These are phyloP conservation scores for Alternaria dauci DNA, from an alignment of 2,329 filamentous ascomycete genomes.

Conservation along the genomic window DNA sequence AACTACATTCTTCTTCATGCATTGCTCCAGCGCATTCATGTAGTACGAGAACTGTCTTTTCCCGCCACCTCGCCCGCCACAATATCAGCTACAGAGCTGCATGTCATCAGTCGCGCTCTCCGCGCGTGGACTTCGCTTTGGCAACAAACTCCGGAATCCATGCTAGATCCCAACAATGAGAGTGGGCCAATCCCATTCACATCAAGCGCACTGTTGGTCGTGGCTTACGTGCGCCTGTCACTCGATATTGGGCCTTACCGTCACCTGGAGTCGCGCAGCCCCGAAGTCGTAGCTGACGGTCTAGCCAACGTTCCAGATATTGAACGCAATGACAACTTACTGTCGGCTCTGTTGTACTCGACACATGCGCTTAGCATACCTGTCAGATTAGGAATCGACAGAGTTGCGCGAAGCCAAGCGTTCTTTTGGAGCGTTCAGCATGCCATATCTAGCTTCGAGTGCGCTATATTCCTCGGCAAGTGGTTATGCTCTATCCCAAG, in stretches of 20 bases:
- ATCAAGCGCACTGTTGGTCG: conserved; percentile 56
- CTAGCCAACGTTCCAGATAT: conserved; percentile 53
- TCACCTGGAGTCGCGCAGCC: conserved; percentile 56
- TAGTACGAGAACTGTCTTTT: conserved; percentile 39
- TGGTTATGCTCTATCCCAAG: conserved; percentile 52
- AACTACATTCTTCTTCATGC: conserved; percentile 45
- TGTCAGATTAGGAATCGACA: conserved; percentile 63
- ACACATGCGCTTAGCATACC: conserved; percentile 65
- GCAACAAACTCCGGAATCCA: conserved; percentile 48
- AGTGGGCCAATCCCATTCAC: conserved; percentile 52
- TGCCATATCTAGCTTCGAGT: conserved; percentile 63
- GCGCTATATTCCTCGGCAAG: conserved; percentile 63
- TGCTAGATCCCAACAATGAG: conserved; percentile 48
- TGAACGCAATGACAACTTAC: conserved; percentile 58
- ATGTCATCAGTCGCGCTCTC: conserved; percentile 38
- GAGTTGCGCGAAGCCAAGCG: conserved; percentile 63
- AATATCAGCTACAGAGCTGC: conserved; percentile 31
- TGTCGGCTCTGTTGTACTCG: conserved; percentile 62
- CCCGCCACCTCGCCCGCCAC: conserved; percentile 28
- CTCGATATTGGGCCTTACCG: conserved; percentile 57
- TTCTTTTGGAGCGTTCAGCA: conserved; percentile 68
- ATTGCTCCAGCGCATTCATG: conserved; percentile 40
- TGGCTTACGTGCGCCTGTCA: conserved; percentile 59
- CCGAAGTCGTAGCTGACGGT: conserved; percentile 52
- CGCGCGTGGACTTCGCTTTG: conserved; percentile 48